Evolutionary conservation across 1,139 yeast genomes (phyloP), one percentile per base, ranked within the genome.

Genomic region (Saccharomyces hybrid): DNA sequence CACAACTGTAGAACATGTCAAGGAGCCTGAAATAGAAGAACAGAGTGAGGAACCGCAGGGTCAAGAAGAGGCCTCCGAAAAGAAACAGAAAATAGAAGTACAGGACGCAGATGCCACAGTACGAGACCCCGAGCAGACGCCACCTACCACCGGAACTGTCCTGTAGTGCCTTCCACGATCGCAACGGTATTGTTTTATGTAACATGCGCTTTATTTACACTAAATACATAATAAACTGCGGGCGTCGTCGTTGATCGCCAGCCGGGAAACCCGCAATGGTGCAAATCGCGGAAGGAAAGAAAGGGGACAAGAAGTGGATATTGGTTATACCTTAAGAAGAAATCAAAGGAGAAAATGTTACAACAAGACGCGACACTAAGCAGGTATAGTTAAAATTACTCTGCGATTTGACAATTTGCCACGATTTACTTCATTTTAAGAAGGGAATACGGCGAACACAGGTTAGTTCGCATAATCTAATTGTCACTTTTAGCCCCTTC

Each of bases 41-140:
- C 31, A 41, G 14, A 47, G 32, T 5, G 48, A 49, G 47, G 48
- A 27, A 16, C 9, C 25, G 5, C 23, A 38, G 25, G 13, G 13
- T 4, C 13, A 5, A 5, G 44, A 38, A 38, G 44, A 38, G 44
- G 11, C n/a, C 25, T 38, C 44, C 2, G 50, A 50, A 4, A 57
- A 58, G 48, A 53, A 54, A 47, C 52, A 25, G 49, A 57, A 55
- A 48, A 44, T 50, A 11, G 54, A 52, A 6, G 9, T 6, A n/a
- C 23, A 38, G 13, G 23, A 20, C 6, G 44, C 13, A 9, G 44
- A 38, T 4, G 13, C 25, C n/a, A 38, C 44, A 20, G 23, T 38
- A 38, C 44, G 44, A 38, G 5, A 20, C 44, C 25, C 44, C 9
- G 44, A 16, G 25, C 7, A 38, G 25, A 38, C 23, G 25, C 13